A percentile compares a stretch with the other conserved stretches of the same genome.
Evolutionary conservation across 1,139 yeast species (phyloP).

Genomic region (Kluyveromyces marxianus): DNA sequence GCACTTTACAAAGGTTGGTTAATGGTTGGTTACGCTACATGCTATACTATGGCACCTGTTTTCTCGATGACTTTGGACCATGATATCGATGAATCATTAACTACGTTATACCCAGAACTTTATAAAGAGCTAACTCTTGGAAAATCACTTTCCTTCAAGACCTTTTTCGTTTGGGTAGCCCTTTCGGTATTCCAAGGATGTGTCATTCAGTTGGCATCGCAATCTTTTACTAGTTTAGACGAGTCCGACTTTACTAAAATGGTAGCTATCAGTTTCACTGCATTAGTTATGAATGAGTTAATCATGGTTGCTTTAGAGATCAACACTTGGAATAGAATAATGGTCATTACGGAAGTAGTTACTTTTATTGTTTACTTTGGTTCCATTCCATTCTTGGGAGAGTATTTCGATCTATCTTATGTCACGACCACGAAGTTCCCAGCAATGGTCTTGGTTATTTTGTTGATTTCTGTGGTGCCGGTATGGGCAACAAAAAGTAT

Average conservation of each 20-base stretch:
- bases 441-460: slow-evolving; percentile 63
- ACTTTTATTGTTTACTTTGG: slow-evolving; percentile 63
- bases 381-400: slow-evolving; percentile 74
- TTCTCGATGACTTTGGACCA: slow-evolving; percentile 86
- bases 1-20: slow-evolving; percentile 94
- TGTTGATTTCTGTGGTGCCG: slow-evolving; percentile 71
- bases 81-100: slow-evolving; percentile 85
- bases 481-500: slow-evolving; percentile 80
- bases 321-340: slow-evolving; percentile 77
- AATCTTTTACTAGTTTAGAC: slow-evolving; percentile 60
- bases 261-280: slow-evolving; percentile 81
- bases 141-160: slow-evolving; percentile 71
- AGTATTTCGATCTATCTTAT: slow-evolving; percentile 71
- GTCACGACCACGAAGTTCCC: slow-evolving; percentile 51
- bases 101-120: slow-evolving; percentile 86
- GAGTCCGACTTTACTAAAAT: slow-evolving; percentile 51
- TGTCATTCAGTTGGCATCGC: slow-evolving; percentile 74
- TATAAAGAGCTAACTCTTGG: slow-evolving; percentile 90
- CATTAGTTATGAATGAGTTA: slow-evolving; percentile 75
- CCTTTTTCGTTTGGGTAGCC: slow-evolving; percentile 87
- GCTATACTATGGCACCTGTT: slow-evolving; percentile 98
- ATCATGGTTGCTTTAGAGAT: slow-evolving; percentile 91
- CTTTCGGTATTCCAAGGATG: slow-evolving; percentile 85
- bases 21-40: slow-evolving; percentile 97
- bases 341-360: slow-evolving; percentile 65